Conservation (phyloP, 345 rosid genomes). For the Aquilaria yunnanensis region DNA sequence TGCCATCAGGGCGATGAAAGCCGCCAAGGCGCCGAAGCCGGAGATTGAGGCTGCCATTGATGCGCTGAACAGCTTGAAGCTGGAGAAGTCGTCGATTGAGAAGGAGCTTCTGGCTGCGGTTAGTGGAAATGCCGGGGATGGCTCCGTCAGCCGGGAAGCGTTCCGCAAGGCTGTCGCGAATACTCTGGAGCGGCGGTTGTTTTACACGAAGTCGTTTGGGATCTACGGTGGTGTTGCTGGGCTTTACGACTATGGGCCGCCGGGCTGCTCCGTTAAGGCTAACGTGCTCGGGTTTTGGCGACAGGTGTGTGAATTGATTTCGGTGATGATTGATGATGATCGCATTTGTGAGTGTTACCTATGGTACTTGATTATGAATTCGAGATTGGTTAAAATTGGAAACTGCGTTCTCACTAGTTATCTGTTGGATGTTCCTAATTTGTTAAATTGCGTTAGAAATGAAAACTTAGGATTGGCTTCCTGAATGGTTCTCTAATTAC, state of each 20-base stretch:
- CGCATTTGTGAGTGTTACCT: no score
- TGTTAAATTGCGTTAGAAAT: not conserved
- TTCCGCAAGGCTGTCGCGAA: constrained; percentile 71
- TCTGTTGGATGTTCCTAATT: not conserved
- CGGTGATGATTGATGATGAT: no score
- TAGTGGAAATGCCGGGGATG: constrained; percentile 30
- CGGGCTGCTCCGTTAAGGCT: constrained; percentile 84
- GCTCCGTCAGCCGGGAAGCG: constrained; percentile 53
- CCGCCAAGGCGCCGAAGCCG: constrained; percentile 40
- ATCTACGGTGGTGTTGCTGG: constrained; percentile 95
- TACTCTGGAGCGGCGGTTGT: constrained; percentile 78
- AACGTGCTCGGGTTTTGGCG: constrained; percentile 93
- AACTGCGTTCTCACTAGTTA: no score
- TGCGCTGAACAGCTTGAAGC: constrained; percentile 49
- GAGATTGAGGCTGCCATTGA: constrained; percentile 77
- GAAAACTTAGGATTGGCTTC: no score
- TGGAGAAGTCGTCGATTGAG: constrained; percentile 70
- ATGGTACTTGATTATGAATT: no score
- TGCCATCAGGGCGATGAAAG: constrained; percentile 73
- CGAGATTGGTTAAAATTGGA: no score
- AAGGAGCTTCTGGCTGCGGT: constrained; percentile 56
- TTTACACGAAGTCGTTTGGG: constrained; percentile 78
- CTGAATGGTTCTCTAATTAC: no score
- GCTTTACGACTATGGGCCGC: constrained; percentile 87
- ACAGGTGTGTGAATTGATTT: constrained; percentile 39